Percentiles rank a stretch among this genome's conserved stretches.
These are phyloP conservation scores for Aspergillus sclerotioniger DNA, from an alignment of 495 filamentous ascomycete species.

Conservation along the genomic window DNA sequence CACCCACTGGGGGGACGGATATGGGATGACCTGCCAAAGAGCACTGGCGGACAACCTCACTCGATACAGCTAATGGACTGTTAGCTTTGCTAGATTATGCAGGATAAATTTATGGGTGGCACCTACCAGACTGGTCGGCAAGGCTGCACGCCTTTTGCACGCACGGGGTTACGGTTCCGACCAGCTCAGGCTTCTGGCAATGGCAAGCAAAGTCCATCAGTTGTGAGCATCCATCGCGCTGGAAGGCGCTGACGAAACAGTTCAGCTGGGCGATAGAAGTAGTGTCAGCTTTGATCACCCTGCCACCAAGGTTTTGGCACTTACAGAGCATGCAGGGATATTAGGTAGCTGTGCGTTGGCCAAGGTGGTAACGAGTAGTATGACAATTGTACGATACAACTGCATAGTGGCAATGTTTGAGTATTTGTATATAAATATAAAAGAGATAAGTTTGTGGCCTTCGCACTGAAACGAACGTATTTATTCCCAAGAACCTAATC, in stretches of 20 bases:
- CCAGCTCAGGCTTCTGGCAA: constrained; percentile 45
- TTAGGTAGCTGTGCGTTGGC: constrained; percentile 40
- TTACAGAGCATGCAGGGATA: constrained; percentile 47
- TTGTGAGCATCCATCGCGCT: constrained; percentile 40
- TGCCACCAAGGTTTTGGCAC: not conserved
- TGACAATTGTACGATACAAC: constrained; percentile 32
- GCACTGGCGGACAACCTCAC: constrained; percentile 34
- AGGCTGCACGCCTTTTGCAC: constrained; percentile 40
- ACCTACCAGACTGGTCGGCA: constrained; percentile 38
- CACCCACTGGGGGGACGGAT: constrained; percentile 31
- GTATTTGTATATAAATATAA: not conserved
- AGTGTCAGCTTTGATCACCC: constrained; percentile 2
- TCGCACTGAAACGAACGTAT: constrained; percentile 29
- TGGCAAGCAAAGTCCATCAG: constrained; percentile 52
- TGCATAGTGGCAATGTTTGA: constrained; percentile 35
- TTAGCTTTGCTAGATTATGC: constrained; percentile 1
- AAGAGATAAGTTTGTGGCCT: not conserved
- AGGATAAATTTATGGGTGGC: not conserved
- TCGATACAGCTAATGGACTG: constrained; percentile 33
- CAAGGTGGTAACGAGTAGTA: constrained; percentile 36
- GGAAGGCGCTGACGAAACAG: constrained; percentile 43
- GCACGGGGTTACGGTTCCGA: constrained; percentile 42
- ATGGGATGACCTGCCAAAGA: constrained; percentile 39
- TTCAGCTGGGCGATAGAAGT: constrained; percentile 27
- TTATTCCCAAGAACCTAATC: constrained; percentile 12